Evolutionary conservation across 2,329 filamentous ascomycete genomes (phyloP).

Genomic region (Dactylellina leptospora): DNA sequence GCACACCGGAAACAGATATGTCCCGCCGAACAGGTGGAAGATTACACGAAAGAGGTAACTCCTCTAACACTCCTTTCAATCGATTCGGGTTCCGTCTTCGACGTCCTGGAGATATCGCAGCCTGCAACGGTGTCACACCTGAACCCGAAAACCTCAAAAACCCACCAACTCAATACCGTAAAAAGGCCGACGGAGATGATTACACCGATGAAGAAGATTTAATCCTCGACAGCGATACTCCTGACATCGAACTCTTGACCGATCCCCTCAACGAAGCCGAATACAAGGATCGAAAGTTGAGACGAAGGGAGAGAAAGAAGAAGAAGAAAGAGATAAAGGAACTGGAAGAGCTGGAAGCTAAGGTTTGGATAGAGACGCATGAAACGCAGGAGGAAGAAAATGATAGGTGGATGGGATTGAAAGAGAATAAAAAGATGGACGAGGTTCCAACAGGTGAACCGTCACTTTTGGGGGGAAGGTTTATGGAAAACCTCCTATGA

Average conservation of each 20-base stretch:
- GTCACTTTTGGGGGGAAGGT: too few species aligned
- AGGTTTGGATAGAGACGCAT: constrained; percentile 1
- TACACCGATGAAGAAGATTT: constrained; percentile 29
- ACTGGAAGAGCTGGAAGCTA: constrained; percentile 18
- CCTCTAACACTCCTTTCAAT: neutral
- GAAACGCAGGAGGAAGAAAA: too few species aligned
- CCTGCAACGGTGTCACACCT: too few species aligned
- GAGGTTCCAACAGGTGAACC: too few species aligned
- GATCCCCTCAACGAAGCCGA: constrained; percentile 30
- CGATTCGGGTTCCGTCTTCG: constrained; percentile 7
- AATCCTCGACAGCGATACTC: constrained; percentile 39
- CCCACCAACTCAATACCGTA: neutral
- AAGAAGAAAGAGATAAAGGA: constrained; percentile 13
- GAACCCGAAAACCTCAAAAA: neutral
- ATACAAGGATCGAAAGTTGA: constrained; percentile 35
- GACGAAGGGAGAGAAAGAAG: constrained; percentile 52
- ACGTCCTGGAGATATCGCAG: too few species aligned
- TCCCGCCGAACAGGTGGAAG: neutral
- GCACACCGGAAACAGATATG: neutral
- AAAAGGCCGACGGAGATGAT: neutral
- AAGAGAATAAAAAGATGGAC: neutral
- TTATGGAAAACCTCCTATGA: too few species aligned
- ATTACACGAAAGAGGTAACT: neutral
- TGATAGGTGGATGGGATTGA: neutral
- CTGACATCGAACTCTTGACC: constrained; percentile 29